Base-by-base conservation (phyloP, 139 green algal species). In the Ostreobium quekettii region DNA sequence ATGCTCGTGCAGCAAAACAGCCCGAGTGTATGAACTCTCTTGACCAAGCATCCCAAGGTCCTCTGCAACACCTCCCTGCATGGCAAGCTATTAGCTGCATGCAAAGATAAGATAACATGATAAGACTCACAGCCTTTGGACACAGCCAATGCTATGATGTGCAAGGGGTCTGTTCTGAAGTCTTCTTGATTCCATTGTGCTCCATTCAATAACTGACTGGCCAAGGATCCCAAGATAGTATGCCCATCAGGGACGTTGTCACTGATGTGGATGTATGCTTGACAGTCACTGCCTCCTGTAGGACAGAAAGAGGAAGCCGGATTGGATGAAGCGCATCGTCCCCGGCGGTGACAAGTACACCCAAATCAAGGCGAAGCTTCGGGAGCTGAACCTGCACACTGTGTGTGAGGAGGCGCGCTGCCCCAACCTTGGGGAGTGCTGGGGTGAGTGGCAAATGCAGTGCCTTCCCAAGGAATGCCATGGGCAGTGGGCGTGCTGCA, bases 391-490 rank as follows among this genome's bases (percentile, higher is more conserved):
- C 75, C 88, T 99, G 64, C 66, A 85, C 57, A 99, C 93, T 3
- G 93, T 99, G 35, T 98, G 93, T 74, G 91, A 97, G 78, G 93
- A 97, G 79, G 93, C 93, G 0, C 71, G 75, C 31, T 96, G 93
- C 76, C 93, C 93, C 24, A 99, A 99, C 81, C 89, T 99, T 48
- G 94, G 93, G 6, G 93, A 98, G 78, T 96, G 90, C 78, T 96
- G 89, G 89, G 78, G 85, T 53, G 3, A 28, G 49, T 48, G n/a
- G 31, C 57, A 36, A 24, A 72, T 59, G 33, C 1, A 46, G 47
- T 83, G 79, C 71, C 59, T 74, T 35, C 78, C 78, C n/a, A n/a
- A n/a, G n/a, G n/a, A n/a, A n/a, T n/a, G n/a, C n/a, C n/a, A n/a
- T n/a, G n/a, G n/a, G n/a, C n/a, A n/a, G n/a, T n/a, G n/a, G n/a